Conservation (phyloP, 345 rosid genomes). For the Eucalyptus rudis region DNA sequence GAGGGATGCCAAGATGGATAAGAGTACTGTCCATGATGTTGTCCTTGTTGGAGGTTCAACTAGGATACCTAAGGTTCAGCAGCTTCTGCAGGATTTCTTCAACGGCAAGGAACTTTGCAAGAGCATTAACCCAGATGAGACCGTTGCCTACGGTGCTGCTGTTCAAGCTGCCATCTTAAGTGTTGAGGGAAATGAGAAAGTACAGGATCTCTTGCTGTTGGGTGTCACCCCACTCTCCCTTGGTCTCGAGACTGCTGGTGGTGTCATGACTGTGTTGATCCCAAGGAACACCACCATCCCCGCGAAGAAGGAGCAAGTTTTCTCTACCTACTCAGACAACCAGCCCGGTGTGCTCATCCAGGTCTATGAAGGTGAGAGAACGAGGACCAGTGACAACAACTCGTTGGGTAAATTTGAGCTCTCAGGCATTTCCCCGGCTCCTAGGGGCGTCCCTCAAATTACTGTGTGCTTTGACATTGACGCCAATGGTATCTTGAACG, state of each 20-base stretch:
- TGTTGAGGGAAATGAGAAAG: constrained; percentile 77
- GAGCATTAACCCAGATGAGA: constrained; percentile 76
- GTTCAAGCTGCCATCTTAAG: constrained; percentile 81
- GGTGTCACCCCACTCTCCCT: constrained; percentile 71
- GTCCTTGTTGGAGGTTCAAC: constrained; percentile 78
- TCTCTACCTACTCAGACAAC: constrained; percentile 72
- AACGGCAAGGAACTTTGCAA: constrained; percentile 82
- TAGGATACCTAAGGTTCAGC: constrained; percentile 73
- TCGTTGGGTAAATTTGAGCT: constrained; percentile 73
- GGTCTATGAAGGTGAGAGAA: constrained; percentile 69
- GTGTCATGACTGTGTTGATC: constrained; percentile 75
- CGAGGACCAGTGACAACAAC: constrained; percentile 75
- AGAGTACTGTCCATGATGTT: constrained; percentile 53
- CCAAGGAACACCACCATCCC: constrained; percentile 73
- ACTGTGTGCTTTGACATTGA: constrained; percentile 68
- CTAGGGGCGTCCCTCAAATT: constrained; percentile 58
- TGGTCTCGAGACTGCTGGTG: constrained; percentile 70
- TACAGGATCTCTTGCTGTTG: constrained; percentile 65
- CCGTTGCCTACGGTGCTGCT: constrained; percentile 84
- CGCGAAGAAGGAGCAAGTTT: constrained; percentile 60
- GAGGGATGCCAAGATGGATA: constrained; percentile 16
- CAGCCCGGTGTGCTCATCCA: constrained; percentile 78
- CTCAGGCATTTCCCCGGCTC: constrained; percentile 72
- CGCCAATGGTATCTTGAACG: constrained; percentile 69
- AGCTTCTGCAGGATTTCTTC: constrained; percentile 64